Evolutionary conservation across 1,284 basidiomycete genomes (phyloP), one percentile per base, ranked within the genome.

Genomic region (Cutaneotrichosporon sp.): DNA sequence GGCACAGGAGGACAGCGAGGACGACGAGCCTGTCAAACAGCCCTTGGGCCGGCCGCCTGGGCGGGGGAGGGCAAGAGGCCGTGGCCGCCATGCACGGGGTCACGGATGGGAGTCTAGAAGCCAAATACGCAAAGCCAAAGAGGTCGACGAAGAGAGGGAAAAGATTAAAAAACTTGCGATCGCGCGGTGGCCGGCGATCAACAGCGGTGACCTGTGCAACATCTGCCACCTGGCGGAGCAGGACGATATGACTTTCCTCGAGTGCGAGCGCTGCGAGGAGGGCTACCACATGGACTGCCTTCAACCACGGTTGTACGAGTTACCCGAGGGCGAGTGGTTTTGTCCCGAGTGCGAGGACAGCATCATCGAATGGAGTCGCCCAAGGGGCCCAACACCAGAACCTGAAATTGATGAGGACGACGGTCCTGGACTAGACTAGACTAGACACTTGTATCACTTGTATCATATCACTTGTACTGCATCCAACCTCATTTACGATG

Each of bases 301-400:
- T 56, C 80, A 83, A 38, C 94, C 93, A 8, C 90, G 91, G 4
- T 81, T 98, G 57, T 76, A 81, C 16, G 86, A 83, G 1, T 82
- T 95, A 16, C 95, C 95, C 0, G 90, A 91, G 26, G 94, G 90
- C 42, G 91, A 94, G 77, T 96, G 92, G 92, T 95, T 94, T 84
- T 95, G 92, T 73, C 87, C 89, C 0, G 82, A 84, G 57, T 95
- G 92, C 69, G 73, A 73, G 47, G 66, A 66, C 22, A 56, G 13
- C 26, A 13, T 14, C 0, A 31, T 9, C 16, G 38, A 66, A 69
- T 42, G 66, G 62, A 36, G 36, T 13, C 55, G 36, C 13, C 55
- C 55, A 5, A 16, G 18, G 31, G 31, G 11, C 42, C 16, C 1
- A 2, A 18, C 13, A 5, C 13, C 51, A 13, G 49, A 31, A 13